Conservation (phyloP, 176 grass and related monocot genomes). For the Avena insularis region DNA sequence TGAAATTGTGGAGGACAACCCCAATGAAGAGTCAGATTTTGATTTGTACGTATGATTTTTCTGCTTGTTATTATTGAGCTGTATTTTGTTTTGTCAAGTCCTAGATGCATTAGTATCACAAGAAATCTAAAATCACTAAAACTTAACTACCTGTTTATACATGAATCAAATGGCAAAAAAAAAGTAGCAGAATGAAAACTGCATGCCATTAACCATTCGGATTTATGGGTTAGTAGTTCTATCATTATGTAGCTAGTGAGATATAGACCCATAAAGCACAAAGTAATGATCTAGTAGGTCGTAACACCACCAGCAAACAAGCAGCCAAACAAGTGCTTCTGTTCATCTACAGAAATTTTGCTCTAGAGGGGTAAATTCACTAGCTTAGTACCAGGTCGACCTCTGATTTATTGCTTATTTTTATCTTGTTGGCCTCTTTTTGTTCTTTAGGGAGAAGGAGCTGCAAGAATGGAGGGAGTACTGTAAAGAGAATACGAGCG, state of each 20-base stretch:
- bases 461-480: neutral
- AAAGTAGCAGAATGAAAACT: neutral
- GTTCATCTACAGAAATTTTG: neutral
- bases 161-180: neutral
- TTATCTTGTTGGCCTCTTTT: neutral
- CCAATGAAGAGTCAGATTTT: neutral
- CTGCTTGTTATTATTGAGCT: neutral
- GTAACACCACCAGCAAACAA: neutral
- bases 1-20: neutral
- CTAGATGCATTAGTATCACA: neutral
- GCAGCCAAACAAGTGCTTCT: neutral
- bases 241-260: constrained; percentile 17
- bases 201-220: neutral
- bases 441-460: constrained; percentile 14
- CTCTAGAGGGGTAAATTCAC: neutral
- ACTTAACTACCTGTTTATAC: neutral
- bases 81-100: neutral
- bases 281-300: neutral
- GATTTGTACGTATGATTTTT: neutral
- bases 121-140: neutral
- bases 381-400: neutral
- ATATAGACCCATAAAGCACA: neutral
- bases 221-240: neutral
- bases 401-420: neutral
- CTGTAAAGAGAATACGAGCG: neutral